A percentile compares a stretch with the other conserved stretches of the same genome.
Conservation (phyloP, 208 protist genomes). For the Baffinella frigidus region DNA sequence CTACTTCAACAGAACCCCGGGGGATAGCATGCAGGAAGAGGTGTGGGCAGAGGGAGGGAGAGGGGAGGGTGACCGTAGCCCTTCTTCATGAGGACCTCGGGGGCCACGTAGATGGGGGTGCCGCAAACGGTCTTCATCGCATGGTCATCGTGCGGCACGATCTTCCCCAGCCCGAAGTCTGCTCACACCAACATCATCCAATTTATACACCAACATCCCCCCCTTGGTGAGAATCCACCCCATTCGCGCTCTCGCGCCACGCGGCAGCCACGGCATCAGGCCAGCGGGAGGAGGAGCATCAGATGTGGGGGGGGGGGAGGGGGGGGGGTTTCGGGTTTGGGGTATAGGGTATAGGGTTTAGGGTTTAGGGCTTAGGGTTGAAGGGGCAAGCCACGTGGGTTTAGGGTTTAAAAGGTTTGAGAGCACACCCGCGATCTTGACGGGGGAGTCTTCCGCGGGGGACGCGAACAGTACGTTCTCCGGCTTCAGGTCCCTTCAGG, state of each 20-base stretch:
- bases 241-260: no score
- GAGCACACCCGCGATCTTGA: constrained; percentile 23
- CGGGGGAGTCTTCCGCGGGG: background rate
- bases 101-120: constrained; percentile 6
- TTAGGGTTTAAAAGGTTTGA: no score
- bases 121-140: constrained; percentile 34
- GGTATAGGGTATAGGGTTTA: background rate
- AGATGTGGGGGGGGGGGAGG: background rate
- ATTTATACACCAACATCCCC: no score
- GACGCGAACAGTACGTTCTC: background rate
- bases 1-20: no score
- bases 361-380: background rate
- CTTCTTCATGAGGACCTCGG: background rate
- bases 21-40: background rate
- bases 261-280: background rate
- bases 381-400: background rate
- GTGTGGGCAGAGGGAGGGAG: no score
- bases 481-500: no score
- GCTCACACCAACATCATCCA: background rate
- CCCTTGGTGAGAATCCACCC: no score
- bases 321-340: background rate
- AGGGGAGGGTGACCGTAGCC: background rate
- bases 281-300: background rate
- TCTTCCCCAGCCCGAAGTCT: background rate
- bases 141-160: background rate